These are phyloP conservation scores for Tetrastigma voinierianum DNA, from an alignment of 164 flowering plant species.

Conservation along the genomic window DNA sequence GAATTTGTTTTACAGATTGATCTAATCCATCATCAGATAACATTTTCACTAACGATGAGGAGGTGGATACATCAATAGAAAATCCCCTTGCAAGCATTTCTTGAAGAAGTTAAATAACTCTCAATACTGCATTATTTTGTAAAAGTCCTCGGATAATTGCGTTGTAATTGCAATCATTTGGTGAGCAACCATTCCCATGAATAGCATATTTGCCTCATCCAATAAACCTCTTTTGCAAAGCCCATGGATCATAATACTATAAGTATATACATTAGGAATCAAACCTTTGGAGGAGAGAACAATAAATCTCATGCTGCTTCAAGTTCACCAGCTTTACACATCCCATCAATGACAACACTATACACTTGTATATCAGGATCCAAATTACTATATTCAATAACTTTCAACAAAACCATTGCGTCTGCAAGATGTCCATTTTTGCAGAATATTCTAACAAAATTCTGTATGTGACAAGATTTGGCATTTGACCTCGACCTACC, in stretches of 20 bases:
- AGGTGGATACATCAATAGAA: no score
- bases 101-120: no score
- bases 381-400: background rate
- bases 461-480: background rate
- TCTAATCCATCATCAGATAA: no score
- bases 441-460: constrained; percentile 7
- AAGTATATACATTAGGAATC: constrained; percentile 8
- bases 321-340: constrained; percentile 10
- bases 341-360: background rate
- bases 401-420: background rate
- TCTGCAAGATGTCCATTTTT: background rate
- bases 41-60: no score
- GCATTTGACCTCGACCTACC: background rate
- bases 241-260: constrained; percentile 22
- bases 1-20: no score
- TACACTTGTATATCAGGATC: background rate
- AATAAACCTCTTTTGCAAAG: constrained; percentile 13
- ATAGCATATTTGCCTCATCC: constrained; percentile 12
- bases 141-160: constrained; percentile 5
- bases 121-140: no score
- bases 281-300: background rate
- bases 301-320: constrained; percentile 6
- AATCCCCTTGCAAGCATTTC: no score
- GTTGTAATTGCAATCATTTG: constrained; percentile 17
- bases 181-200: constrained; percentile 19